Base-by-base conservation (phyloP, 202 grass and related monocot species). In the Setaria viridis region DNA sequence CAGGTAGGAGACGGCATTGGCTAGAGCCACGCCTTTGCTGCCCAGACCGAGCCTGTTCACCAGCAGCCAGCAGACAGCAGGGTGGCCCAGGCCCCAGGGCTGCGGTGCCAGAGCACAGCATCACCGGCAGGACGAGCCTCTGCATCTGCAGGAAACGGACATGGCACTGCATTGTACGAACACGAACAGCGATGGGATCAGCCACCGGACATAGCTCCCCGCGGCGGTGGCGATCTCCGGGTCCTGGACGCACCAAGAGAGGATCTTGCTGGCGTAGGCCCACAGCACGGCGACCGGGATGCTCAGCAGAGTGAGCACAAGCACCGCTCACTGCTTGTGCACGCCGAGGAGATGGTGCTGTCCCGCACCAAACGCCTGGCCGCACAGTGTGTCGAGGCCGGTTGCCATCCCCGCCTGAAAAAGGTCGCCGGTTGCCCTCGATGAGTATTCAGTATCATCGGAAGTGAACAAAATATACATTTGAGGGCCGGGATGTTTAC, bases 281-380 rank as follows among this genome's bases (percentile, higher is more conserved):
- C 86, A 94, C 11, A 85, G 17, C 4, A 2, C 16, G 17, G 89
- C 65, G 1, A 91, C 47, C 0, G 92, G 92, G 49, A 94, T 32
- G 79, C 86, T 74, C 20, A 82, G 51, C 20, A 89, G 74, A 2
- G 78, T 60, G 8, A 94, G 92, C 12, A 87, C 60, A 20, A 94
- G 55, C 92, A 94, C 89, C 35, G 92, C 89, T 1, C 92, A 79
- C 82, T 94, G 92, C 80, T 85, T 94, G 70, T 91, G 72, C 0
- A 91, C 77, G 65, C 89, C 80, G 1, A 94, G 86, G 55, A 82
- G 64, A 41, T 71, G 9, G 70, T 91, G 73, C 46, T 87, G 74
- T 71, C 49, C 57, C 5, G 84, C 84, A 0, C 80, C 89, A 62
- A 83, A 90, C 6, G 89, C 83, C 56, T 87, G 84, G 2, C 89